Evolutionary conservation across 495 filamentous ascomycete genomes (phyloP).

Genomic region (Penicillium goetzii): DNA sequence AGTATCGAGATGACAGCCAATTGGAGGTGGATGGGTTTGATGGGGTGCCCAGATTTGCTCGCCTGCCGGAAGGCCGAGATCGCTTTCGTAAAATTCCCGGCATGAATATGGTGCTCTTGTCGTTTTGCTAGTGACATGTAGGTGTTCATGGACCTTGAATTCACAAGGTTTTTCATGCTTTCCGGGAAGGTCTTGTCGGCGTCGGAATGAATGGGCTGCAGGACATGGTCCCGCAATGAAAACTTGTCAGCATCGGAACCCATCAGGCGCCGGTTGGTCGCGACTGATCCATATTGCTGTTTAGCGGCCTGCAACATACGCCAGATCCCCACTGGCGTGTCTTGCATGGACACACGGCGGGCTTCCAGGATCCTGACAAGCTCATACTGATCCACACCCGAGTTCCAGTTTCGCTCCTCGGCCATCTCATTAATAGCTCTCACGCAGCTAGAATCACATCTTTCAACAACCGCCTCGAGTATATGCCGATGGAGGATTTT

Average conservation of each 20-base stretch:
- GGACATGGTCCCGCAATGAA: conserved; percentile 13
- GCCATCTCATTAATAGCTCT: conserved; percentile 33
- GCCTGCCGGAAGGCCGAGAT: conserved; percentile 35
- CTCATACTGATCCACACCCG: conserved; percentile 33
- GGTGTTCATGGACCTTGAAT: conserved; percentile 34
- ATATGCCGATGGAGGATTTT: conserved; percentile 47
- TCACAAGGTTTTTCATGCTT: conserved; percentile 33
- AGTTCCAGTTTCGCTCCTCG: conserved; percentile 38
- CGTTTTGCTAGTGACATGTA: conserved; percentile 42
- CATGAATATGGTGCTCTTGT: conserved; percentile 45
- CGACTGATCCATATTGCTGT: conserved; percentile 33
- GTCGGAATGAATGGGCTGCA: conserved; percentile 22
- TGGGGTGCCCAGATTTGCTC: conserved; percentile 28
- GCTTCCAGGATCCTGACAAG: conserved; percentile 34
- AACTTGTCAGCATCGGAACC: conserved; percentile 30
- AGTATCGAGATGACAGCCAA: conserved; percentile 44
- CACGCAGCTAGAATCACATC: conserved; percentile 40
- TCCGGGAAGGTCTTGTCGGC: conserved; percentile 29
- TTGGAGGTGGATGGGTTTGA: conserved; percentile 42
- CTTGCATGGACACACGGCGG: conserved; percentile 39
- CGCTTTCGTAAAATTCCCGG: conserved; percentile 37
- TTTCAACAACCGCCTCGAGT: conserved; percentile 45
- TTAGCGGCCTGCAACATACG: conserved; percentile 50
- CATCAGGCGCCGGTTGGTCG: conserved; percentile 43
- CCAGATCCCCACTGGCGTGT: conserved; percentile 46